phyloP scores from a whole-genome alignment of 2,329 filamentous ascomycete species.

The Drechslerella coelobrocha region DNA sequence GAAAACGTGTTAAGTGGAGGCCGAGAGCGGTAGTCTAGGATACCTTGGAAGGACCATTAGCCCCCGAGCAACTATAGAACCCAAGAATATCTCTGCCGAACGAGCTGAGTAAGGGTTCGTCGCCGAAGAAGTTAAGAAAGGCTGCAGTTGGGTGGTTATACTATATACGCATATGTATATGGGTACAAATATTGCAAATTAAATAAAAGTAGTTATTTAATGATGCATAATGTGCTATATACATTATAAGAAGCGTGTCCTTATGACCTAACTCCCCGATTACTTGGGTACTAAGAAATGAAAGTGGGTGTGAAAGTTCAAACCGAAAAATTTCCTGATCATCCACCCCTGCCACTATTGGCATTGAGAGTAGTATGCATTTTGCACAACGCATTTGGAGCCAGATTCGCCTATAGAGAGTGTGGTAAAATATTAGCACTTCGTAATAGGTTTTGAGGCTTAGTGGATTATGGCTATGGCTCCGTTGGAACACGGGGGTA shows the following conservation, averaged over 20 bases:
- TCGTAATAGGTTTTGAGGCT: background rate
- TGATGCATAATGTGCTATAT: conserved; percentile 11
- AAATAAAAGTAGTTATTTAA: background rate
- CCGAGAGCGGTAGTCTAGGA: conserved; percentile 3
- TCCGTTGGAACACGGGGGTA: background rate
- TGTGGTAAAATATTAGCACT: conserved; percentile 13
- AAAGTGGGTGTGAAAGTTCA: background rate
- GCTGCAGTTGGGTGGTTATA: background rate
- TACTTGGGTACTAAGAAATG: conserved; percentile 5
- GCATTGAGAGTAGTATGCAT: conserved; percentile 21
- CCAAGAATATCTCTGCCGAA: conserved; percentile 5
- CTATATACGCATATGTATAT: background rate
- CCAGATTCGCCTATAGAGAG: conserved; percentile 5
- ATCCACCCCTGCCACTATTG: background rate
- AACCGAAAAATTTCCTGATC: background rate
- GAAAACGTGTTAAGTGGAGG: background rate
- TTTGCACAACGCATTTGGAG: conserved; percentile 9
- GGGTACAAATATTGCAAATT: background rate
- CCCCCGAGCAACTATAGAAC: background rate
- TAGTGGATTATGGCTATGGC: conserved; percentile 2
- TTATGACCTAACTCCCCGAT: background rate
- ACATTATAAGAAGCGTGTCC: conserved; percentile 1
- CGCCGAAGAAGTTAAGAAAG: background rate
- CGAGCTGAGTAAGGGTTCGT: background rate
- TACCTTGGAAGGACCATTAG: background rate